phyloP scores from a whole-genome alignment of 257 asterid genomes.

The Eustoma russellianum region DNA sequence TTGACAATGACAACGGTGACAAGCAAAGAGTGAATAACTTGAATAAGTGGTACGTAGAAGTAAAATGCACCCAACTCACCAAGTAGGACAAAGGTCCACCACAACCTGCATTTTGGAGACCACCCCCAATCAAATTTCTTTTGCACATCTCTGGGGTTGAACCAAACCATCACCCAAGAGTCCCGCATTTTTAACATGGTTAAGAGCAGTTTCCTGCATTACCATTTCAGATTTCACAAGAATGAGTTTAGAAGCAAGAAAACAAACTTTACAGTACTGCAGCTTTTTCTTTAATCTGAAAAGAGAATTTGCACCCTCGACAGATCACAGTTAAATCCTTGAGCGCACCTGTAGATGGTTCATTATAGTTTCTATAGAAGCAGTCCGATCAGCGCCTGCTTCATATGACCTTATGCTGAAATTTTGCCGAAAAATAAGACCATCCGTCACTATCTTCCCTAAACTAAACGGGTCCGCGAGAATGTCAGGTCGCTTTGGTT shows the following conservation, averaged over 20 bases:
- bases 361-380: constrained; percentile 85
- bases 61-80: constrained; percentile 38
- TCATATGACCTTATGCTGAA: constrained; percentile 92
- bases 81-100: constrained; percentile 88
- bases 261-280: not conserved
- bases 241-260: not conserved
- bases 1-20: too few species aligned
- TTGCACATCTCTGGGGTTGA: constrained; percentile 96
- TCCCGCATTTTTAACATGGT: constrained; percentile 82
- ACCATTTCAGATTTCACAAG: constrained; percentile 7
- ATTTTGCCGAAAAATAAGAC: constrained; percentile 74
- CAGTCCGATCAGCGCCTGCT: constrained; percentile 94
- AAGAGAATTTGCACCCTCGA: not conserved
- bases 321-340: constrained; percentile 4
- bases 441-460: constrained; percentile 82
- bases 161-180: constrained; percentile 94
- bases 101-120: constrained; percentile 89
- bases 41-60: too few species aligned
- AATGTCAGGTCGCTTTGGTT: constrained; percentile 79
- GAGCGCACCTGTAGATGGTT: constrained; percentile 76
- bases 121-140: constrained; percentile 88
- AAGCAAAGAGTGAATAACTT: too few species aligned
- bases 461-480: constrained; percentile 71
- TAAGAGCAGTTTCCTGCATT: constrained; percentile 91
- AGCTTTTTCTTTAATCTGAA: not conserved